These are phyloP conservation scores for Zymoseptoria ardabiliae DNA, from an alignment of 2,329 filamentous ascomycete genomes.

Conservation along the genomic window DNA sequence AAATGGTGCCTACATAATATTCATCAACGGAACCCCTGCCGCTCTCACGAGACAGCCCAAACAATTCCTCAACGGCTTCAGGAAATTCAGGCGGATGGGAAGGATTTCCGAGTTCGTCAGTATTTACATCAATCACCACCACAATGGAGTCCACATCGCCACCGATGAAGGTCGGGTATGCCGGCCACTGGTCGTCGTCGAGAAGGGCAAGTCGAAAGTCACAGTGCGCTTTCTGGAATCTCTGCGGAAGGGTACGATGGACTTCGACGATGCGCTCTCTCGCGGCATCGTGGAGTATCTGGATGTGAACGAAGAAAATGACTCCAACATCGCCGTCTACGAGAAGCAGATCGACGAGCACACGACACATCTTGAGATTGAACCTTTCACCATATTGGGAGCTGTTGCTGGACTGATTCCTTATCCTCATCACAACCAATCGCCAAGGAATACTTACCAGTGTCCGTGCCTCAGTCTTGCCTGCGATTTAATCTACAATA, in stretches of 20 bases:
- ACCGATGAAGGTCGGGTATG: conserved; percentile 97
- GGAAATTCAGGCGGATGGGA: conserved; percentile 78
- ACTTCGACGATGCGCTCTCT: conserved; percentile 90
- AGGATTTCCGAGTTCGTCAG: conserved; percentile 94
- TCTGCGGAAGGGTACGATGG: conserved; percentile 72
- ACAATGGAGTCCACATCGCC: conserved; percentile 85
- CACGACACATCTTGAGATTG: conserved; percentile 93
- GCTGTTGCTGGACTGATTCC: conserved; percentile 94
- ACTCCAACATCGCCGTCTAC: conserved; percentile 84
- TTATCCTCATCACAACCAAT: conserved; percentile 98
- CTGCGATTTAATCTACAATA: too few species aligned
- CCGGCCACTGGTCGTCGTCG: conserved; percentile 89
- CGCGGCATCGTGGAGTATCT: conserved; percentile 91
- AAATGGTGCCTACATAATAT: conserved; percentile 78
- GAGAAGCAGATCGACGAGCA: conserved; percentile 74
- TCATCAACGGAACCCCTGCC: conserved; percentile 91
- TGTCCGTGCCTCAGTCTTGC: too few species aligned
- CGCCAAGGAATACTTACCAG: conserved; percentile 97
- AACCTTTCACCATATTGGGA: conserved; percentile 92
- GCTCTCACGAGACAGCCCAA: conserved; percentile 82
- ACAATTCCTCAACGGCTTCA: conserved; percentile 75
- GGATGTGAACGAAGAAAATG: conserved; percentile 97
- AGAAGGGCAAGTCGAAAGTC: conserved; percentile 76
- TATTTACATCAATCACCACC: conserved; percentile 90
- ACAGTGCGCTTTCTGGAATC: conserved; percentile 70